Evolutionary conservation across 192 early-diverging fungal genomes (phyloP), one percentile per base, ranked within the genome.

Genomic region (Backusella macrospora): DNA sequence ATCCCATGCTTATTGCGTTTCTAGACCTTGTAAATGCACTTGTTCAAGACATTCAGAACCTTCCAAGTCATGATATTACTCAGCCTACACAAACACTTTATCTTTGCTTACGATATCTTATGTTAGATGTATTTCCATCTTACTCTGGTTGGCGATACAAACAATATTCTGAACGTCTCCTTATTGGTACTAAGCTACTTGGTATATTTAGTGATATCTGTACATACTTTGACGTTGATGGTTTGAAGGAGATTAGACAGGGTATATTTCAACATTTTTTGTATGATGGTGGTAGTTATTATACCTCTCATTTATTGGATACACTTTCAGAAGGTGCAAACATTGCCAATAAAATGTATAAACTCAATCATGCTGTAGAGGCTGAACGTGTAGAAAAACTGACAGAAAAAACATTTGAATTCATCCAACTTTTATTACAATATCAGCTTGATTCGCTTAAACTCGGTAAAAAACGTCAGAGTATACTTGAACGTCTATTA

Each of bases 251-350:
- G 6, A 42, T 86, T 40, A 81, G 80, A 52, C 72, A 85, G 4
- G 73, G 70, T 23, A 18, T 88, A 13, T 34, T 81, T 45, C 76
- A 71, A 10, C 76, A 80, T 67, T 85, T 86, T 77, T 76, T 86
- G 44, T 74, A 78, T 39, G 82, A 88, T 18, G 86, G 85, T 43
- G 83, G 81, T 21, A 80, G 76, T 45, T 81, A 86, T 37, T 78
- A 86, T 8, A 68, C 80, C 13, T 65, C 79, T 23, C 85, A 85
- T 2, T 65, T 87, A 14, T 70, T 86, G 16, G 83, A 78, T 18
- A 80, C 81, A 18, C 80, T 88, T 45, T 76, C 79, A 12, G 65
- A 73, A 21, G 84, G 81, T 13, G 78, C 82, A 13, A 83, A 13
- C 8, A 78, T 52, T 68, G 81, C 18, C 62, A 75, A 67, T 76